phyloP scores from a whole-genome alignment of 179 eudicot species.

The Amaranthus tricolor region DNA sequence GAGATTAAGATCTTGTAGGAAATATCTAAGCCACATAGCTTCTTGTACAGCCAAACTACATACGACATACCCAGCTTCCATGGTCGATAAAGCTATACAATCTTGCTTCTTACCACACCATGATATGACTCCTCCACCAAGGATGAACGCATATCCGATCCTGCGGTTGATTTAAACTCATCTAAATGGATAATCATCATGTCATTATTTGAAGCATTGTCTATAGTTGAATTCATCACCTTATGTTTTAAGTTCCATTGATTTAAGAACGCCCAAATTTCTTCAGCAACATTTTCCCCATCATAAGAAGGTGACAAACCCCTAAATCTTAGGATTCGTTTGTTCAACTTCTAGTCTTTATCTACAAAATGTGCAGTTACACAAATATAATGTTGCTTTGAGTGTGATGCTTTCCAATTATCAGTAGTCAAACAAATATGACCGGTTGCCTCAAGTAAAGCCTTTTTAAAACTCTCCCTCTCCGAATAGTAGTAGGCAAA shows the following conservation, averaged over 20 bases:
- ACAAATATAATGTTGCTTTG: slow-evolving; percentile 10
- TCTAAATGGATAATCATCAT: too few species aligned
- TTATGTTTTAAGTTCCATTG: slow-evolving; percentile 23
- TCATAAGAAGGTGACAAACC: slow-evolving; percentile 17
- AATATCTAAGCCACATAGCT: too few species aligned
- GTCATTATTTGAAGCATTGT: background rate
- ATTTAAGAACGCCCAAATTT: slow-evolving; percentile 11
- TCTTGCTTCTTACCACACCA: too few species aligned
- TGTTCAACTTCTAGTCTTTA: slow-evolving; percentile 21
- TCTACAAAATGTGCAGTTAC: slow-evolving; percentile 19
- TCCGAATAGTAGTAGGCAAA: background rate
- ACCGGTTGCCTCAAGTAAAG: background rate
- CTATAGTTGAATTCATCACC: slow-evolving; percentile 15
- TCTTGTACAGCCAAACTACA: too few species aligned
- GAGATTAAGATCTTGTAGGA: too few species aligned
- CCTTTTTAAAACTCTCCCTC: background rate
- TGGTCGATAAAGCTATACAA: too few species aligned
- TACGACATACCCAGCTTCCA: too few species aligned
- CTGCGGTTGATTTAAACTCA: too few species aligned
- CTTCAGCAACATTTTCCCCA: slow-evolving; percentile 16
- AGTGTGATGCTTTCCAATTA: slow-evolving; percentile 7
- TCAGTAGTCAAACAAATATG: slow-evolving; percentile 17
- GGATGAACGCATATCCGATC: too few species aligned
- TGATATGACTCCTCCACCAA: too few species aligned
- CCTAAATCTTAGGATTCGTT: slow-evolving; percentile 16